These are phyloP conservation scores for Penicillium corylophilum DNA, from an alignment of 2,329 filamentous ascomycete species.

Conservation along the genomic window DNA sequence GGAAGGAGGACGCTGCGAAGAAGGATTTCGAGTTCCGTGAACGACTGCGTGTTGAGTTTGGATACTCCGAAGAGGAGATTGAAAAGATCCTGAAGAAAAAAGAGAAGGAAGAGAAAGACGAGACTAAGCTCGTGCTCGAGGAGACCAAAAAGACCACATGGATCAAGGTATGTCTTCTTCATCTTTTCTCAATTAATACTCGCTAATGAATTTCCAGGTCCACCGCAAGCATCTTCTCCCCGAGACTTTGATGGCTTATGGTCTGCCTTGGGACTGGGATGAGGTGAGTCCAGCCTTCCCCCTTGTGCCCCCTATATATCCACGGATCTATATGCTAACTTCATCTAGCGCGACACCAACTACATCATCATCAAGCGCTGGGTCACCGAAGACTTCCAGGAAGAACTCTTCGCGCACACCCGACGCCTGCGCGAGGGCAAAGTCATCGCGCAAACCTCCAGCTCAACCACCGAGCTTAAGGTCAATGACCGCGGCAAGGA, in stretches of 20 bases:
- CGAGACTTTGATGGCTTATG: conserved; percentile 48
- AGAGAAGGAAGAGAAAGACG: conserved; percentile 34
- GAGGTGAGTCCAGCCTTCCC: conserved; percentile 33
- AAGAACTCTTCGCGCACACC: conserved; percentile 71
- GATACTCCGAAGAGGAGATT: conserved; percentile 44
- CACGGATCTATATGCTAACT: neutral
- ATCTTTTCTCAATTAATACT: neutral
- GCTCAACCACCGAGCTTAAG: conserved; percentile 40
- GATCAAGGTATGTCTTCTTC: conserved; percentile 40
- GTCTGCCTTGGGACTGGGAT: conserved; percentile 48
- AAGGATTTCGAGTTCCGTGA: conserved; percentile 36
- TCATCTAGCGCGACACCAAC: conserved; percentile 56
- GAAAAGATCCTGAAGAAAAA: conserved; percentile 43
- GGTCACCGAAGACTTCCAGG: conserved; percentile 70
- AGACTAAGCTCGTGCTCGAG: conserved; percentile 35
- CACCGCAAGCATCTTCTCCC: conserved; percentile 48
- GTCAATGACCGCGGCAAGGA: conserved; percentile 45
- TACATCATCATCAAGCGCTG: conserved; percentile 72
- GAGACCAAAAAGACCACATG: conserved; percentile 37
- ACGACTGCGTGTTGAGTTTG: conserved; percentile 40
- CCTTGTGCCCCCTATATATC: neutral
- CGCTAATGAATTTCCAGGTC: conserved; percentile 32
- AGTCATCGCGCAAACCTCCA: conserved; percentile 36
- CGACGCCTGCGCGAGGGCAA: conserved; percentile 59
- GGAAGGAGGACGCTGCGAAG: conserved; percentile 36